Evolutionary conservation across 305 asterid genomes (phyloP), one percentile per base, ranked within the genome.

Genomic region (Fraxinus floribunda): DNA sequence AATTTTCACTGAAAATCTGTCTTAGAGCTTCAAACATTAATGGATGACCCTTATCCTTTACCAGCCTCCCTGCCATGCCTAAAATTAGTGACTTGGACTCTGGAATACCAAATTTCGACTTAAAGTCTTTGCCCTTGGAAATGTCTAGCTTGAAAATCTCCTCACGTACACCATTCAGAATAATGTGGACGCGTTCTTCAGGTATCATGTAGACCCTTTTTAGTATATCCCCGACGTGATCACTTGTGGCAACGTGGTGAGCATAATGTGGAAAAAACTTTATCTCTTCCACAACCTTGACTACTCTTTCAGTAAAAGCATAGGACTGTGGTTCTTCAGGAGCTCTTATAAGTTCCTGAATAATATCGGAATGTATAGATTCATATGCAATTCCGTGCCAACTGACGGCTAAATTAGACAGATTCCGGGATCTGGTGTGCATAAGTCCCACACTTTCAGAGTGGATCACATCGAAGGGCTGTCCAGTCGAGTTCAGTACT

Each of bases 351-450:
- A 88, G 87, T 83, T 92, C 93, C 77, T 92, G 97, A 76, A 94
- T 94, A 64, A 94, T 92, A 76, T 92, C 98, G 0, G 98, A 92
- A 80, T 93, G 97, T 81, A 93, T 90, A 2, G 94, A 80, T 84
- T 94, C 98, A 4, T 91, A 94, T 0, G 93, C 97, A 2, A 94
- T 92, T 18, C 98, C 98, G 30, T 94, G 98, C 98, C 98, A 94
- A 55, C 91, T 90, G 41, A 90, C 98, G 0, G 92, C 98, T 24
- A 92, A 22, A 80, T 90, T 91, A 64, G 84, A 79, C 32, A 90
- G 80, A 39, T 87, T 83, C 70, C 91, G 60, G 1, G 95, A 86
- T 82, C 93, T 84, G 7, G 95, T 92, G 80, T 94, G 90, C 91
- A 86, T 94, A 0, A 94, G 93, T 7, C 88, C 95, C 0, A 89